Percentiles rank a stretch among this genome's conserved stretches.
These are phyloP conservation scores for Exophiala sp. DNA, from an alignment of 2,329 filamentous ascomycete species.

Conservation along the genomic window DNA sequence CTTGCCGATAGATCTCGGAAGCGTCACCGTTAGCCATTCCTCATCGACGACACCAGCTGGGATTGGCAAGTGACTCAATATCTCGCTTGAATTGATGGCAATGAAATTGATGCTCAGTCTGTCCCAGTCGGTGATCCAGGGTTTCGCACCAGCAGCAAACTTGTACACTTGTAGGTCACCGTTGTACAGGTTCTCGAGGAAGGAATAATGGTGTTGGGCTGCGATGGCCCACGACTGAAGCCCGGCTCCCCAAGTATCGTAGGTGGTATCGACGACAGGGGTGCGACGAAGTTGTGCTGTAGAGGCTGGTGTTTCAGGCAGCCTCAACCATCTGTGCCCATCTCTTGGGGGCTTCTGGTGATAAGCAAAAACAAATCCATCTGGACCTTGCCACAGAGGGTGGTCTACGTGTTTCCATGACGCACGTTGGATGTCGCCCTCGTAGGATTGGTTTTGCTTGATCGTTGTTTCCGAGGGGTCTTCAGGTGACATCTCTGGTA, in stretches of 20 bases:
- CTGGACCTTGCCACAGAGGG: slow-evolving; percentile 34
- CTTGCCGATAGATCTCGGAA: slow-evolving; percentile 38
- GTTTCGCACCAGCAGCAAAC: slow-evolving; percentile 31
- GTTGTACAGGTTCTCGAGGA: slow-evolving; percentile 34
- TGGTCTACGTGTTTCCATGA: slow-evolving; percentile 17
- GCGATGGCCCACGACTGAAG: slow-evolving; percentile 25
- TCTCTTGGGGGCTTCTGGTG: slow-evolving; percentile 34
- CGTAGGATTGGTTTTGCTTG: slow-evolving; percentile 19
- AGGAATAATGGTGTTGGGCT: slow-evolving; percentile 47
- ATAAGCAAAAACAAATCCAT: slow-evolving; percentile 29
- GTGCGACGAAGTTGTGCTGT: slow-evolving; percentile 40
- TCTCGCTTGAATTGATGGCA: slow-evolving; percentile 52
- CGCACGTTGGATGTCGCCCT: slow-evolving; percentile 34
- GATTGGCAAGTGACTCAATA: slow-evolving; percentile 47
- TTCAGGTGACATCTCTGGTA: slow-evolving; percentile 42
- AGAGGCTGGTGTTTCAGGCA: slow-evolving; percentile 24
- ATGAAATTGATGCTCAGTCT: slow-evolving; percentile 55
- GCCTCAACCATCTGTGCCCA: slow-evolving; percentile 50
- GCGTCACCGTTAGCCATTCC: slow-evolving; percentile 40
- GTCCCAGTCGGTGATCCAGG: slow-evolving; percentile 50
- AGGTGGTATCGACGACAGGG: slow-evolving; percentile 49
- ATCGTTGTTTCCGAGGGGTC: not conserved
- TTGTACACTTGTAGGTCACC: slow-evolving; percentile 43
- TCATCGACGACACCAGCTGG: slow-evolving; percentile 36
- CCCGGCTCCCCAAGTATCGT: slow-evolving; percentile 34